Percentiles rank a stretch among this genome's conserved stretches.
These are phyloP conservation scores for Neonothopanus nambi DNA, from an alignment of 1,284 basidiomycete genomes.

Conservation along the genomic window DNA sequence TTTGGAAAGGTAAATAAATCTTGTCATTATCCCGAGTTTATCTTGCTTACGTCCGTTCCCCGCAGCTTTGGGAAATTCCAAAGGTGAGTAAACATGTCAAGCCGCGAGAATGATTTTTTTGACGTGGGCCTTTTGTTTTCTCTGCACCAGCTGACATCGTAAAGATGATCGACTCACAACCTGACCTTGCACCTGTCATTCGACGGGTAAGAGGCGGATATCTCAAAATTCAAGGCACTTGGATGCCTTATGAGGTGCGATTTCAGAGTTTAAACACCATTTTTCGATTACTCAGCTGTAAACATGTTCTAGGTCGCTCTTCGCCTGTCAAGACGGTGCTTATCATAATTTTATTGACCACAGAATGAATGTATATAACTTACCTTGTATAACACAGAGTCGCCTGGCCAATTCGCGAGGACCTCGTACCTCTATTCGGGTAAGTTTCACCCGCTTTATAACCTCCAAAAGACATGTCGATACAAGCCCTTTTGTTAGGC, in stretches of 20 bases:
- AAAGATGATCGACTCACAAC: slow-evolving; percentile 86
- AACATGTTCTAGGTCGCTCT: slow-evolving; percentile 59
- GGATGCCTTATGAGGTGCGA: slow-evolving; percentile 83
- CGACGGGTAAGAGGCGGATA: slow-evolving; percentile 83
- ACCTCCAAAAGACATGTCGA: neutral
- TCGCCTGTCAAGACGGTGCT: slow-evolving; percentile 72
- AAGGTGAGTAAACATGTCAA: slow-evolving; percentile 50
- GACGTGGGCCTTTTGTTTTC: neutral
- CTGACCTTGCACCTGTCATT: slow-evolving; percentile 77
- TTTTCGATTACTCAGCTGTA: slow-evolving; percentile 10
- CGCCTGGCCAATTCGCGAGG: slow-evolving; percentile 86
- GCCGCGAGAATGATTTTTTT: neutral
- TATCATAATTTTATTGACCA: slow-evolving; percentile 20
- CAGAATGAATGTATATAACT: slow-evolving; percentile 15
- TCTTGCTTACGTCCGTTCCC: neutral
- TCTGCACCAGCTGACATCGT: slow-evolving; percentile 73
- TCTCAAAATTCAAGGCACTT: slow-evolving; percentile 86
- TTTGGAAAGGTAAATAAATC: slow-evolving; percentile 73
- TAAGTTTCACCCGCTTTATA: slow-evolving; percentile 31
- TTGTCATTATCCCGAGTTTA: slow-evolving; percentile 4
- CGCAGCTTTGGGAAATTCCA: slow-evolving; percentile 79
- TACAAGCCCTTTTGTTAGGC: slow-evolving; percentile 34
- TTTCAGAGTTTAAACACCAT: slow-evolving; percentile 20
- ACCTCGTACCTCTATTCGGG: slow-evolving; percentile 83
- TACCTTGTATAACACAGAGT: slow-evolving; percentile 49